Evolutionary conservation across 192 early-diverging fungal species (phyloP).

Genomic region (Umbelopsis vinacea): DNA sequence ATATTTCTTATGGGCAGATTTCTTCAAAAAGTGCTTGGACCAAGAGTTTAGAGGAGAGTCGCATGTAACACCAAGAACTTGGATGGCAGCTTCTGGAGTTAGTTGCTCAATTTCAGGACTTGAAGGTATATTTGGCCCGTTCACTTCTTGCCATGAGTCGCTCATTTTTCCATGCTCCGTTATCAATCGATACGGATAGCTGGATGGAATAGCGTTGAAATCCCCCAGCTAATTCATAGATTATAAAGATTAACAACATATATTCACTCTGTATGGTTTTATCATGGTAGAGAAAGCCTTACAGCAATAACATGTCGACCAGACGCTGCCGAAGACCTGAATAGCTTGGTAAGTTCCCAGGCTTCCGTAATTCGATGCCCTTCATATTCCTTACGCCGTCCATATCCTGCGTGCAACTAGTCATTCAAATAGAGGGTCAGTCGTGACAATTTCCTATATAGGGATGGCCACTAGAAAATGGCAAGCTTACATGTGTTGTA

Average conservation of each 20-base stretch:
- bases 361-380: conserved; percentile 55
- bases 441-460: neutral
- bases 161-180: conserved; percentile 53
- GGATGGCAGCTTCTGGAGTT: conserved; percentile 42
- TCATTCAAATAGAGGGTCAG: too few species aligned
- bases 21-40: conserved; percentile 48
- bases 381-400: conserved; percentile 48
- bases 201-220: conserved; percentile 54
- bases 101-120: neutral
- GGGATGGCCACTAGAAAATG: neutral
- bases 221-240: conserved; percentile 49
- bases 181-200: conserved; percentile 46
- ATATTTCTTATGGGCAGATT: conserved; percentile 29
- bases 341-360: conserved; percentile 52
- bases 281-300: neutral
- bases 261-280: neutral
- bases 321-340: conserved; percentile 47
- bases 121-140: conserved; percentile 19
- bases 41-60: conserved; percentile 59
- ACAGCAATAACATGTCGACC: conserved; percentile 62
- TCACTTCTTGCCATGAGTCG: conserved; percentile 51
- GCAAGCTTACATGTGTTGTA: conserved; percentile 58
- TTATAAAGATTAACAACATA: neutral
- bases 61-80: conserved; percentile 57
- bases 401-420: conserved; percentile 62